Conservation (phyloP, 108 stramenopile genomes). For the Mediolabrus comicus region DNA sequence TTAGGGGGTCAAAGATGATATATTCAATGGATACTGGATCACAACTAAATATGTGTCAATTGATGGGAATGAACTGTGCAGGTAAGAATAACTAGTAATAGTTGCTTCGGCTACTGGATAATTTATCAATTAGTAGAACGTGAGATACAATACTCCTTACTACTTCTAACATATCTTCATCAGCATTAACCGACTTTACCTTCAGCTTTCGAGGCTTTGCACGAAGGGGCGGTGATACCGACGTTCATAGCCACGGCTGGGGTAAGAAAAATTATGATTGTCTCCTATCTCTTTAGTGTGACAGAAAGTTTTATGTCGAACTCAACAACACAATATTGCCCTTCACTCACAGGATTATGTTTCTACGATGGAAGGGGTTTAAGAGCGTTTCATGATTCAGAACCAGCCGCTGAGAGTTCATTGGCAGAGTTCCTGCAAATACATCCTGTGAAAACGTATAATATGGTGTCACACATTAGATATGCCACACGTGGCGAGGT, state of each 20-base stretch:
- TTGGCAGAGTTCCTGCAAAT: conserved; percentile 64
- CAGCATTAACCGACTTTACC: conserved; percentile 74
- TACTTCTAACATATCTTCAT: no score
- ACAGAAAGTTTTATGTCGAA: no score
- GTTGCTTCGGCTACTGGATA: not conserved
- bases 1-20: no score
- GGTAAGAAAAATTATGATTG: no score
- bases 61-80: conserved; percentile 79
- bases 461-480: conserved; percentile 87
- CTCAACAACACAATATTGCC: no score
- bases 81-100: not conserved
- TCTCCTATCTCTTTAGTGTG: no score
- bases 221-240: conserved; percentile 80
- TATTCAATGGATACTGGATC: no score
- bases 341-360: no score
- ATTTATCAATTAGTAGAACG: no score
- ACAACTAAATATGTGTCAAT: conserved; percentile 51
- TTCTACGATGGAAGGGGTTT: conserved; percentile 63
- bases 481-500: conserved; percentile 79
- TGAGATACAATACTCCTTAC: no score
- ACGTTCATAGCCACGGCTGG: conserved; percentile 88
- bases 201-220: conserved; percentile 83
- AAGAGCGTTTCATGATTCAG: conserved; percentile 64
- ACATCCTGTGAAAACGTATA: conserved; percentile 66
- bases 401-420: conserved; percentile 58